Evolutionary conservation across 2,329 filamentous ascomycete species (phyloP).

Genomic region (Knufia petricola): DNA sequence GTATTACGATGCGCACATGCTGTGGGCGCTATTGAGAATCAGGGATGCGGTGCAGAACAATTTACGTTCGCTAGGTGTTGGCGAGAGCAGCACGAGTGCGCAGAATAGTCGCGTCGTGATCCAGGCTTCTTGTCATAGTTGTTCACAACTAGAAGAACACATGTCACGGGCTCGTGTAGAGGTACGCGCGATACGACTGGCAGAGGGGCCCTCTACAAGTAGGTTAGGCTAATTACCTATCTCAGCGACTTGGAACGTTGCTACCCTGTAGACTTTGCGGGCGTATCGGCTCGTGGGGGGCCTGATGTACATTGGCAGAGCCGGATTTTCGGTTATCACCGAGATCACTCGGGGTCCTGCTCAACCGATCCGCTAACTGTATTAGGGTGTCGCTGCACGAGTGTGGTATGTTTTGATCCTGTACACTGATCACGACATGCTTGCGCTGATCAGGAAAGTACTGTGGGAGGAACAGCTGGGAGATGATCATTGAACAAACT

Average conservation of each 20-base stretch:
- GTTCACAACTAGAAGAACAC: neutral
- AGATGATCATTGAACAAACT: too few relatives aligned
- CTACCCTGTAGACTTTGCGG: neutral
- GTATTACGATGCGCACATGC: conserved; percentile 4
- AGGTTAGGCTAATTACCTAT: neutral
- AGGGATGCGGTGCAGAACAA: neutral
- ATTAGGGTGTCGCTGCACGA: too few relatives aligned
- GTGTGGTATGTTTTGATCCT: too few relatives aligned
- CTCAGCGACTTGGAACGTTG: neutral
- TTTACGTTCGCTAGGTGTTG: neutral
- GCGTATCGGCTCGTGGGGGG: neutral
- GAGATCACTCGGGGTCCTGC: neutral
- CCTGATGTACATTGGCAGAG: neutral
- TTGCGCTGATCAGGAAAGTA: too few relatives aligned
- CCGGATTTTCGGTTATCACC: neutral
- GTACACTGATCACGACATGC: too few relatives aligned
- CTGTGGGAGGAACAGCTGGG: too few relatives aligned
- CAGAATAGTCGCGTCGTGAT: neutral
- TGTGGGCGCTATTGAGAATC: neutral
- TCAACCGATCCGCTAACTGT: neutral
- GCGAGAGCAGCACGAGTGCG: neutral
- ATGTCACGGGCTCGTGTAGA: neutral
- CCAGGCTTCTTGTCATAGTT: neutral
- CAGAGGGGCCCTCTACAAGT: neutral
- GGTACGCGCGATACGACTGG: neutral